Conservation (phyloP, 257 asterid species). For the Ilex aquifolium region DNA sequence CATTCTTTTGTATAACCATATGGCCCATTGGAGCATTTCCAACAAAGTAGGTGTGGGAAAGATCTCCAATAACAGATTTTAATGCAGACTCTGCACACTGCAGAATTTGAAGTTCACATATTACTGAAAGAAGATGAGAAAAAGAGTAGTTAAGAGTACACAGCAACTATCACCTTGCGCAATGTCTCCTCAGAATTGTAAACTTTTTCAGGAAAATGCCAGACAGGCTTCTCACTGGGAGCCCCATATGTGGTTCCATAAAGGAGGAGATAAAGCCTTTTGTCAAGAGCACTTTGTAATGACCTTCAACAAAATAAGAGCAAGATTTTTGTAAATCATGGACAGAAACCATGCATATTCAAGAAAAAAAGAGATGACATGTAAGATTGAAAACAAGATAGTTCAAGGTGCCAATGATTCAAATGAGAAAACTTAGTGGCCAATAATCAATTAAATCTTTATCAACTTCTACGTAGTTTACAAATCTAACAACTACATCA, state of each 20-base stretch:
- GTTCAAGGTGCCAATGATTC: no score
- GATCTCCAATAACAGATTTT: constrained; percentile 75
- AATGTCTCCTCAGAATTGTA: constrained; percentile 68
- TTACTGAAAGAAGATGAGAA: constrained; percentile 2
- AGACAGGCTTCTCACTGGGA: constrained; percentile 44
- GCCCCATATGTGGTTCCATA: constrained; percentile 52
- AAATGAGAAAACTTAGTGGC: no score
- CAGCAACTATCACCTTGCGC: constrained; percentile 51
- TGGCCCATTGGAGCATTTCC: constrained; percentile 97
- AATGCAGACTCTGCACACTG: constrained; percentile 96
- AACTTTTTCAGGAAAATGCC: constrained; percentile 95
- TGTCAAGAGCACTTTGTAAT: constrained; percentile 80
- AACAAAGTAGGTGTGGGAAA: constrained; percentile 67
- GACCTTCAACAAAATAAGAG: constrained; percentile 49
- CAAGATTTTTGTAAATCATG: constrained; percentile 9
- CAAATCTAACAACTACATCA: no score
- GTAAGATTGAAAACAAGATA: no score
- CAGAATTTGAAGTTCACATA: constrained; percentile 17
- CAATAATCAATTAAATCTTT: no score
- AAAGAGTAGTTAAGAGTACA: background rate
- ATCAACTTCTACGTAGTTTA: no score
- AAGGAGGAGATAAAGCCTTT: constrained; percentile 85
- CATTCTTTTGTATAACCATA: constrained; percentile 33
- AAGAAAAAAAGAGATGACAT: background rate
- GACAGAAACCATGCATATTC: constrained; percentile 1